Conservation (phyloP, 2,329 filamentous ascomycete genomes). For the Curvularia lunata region DNA sequence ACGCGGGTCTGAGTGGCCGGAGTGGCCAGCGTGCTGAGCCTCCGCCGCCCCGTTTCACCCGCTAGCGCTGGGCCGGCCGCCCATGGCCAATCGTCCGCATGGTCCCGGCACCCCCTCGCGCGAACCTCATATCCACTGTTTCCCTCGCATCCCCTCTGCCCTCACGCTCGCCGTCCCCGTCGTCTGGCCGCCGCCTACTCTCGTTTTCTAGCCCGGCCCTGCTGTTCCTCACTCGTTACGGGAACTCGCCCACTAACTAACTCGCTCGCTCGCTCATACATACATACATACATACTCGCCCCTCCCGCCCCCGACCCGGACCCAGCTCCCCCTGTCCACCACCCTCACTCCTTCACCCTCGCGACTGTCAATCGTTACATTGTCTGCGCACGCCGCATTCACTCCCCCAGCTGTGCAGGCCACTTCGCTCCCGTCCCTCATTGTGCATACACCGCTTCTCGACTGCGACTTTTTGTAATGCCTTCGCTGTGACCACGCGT, state of each 20-base stretch:
- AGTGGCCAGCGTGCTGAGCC: constrained; percentile 2
- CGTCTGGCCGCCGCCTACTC: constrained; percentile 22
- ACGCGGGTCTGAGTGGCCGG: constrained; percentile 30
- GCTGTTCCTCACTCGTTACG: constrained; percentile 45
- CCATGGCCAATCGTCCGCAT: constrained; percentile 27
- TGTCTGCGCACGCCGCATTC: neutral
- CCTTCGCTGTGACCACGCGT: constrained; percentile 36
- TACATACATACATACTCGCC: neutral
- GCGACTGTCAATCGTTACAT: constrained; percentile 4
- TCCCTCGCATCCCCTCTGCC: constrained; percentile 26
- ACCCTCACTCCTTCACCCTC: neutral
- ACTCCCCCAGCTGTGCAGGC: constrained; percentile 27
- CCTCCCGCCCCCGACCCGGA: constrained; percentile 1
- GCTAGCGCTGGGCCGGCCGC: constrained; percentile 17
- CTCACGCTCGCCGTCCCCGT: constrained; percentile 25
- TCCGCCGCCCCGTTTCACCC: constrained; percentile 29
- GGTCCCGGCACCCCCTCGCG: constrained; percentile 7
- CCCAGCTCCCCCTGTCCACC: constrained; percentile 2
- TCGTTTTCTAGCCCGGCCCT: constrained; percentile 33
- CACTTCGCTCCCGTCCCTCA: constrained; percentile 19
- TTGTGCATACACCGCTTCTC: constrained; percentile 15
- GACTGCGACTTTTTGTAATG: constrained; percentile 34
- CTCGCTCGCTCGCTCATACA: neutral
- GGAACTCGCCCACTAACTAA: constrained; percentile 28
- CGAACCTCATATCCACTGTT: constrained; percentile 36